Evolutionary conservation across 1,139 yeast species (phyloP).

Genomic region (Nadsonia starkeyi-henricii): DNA sequence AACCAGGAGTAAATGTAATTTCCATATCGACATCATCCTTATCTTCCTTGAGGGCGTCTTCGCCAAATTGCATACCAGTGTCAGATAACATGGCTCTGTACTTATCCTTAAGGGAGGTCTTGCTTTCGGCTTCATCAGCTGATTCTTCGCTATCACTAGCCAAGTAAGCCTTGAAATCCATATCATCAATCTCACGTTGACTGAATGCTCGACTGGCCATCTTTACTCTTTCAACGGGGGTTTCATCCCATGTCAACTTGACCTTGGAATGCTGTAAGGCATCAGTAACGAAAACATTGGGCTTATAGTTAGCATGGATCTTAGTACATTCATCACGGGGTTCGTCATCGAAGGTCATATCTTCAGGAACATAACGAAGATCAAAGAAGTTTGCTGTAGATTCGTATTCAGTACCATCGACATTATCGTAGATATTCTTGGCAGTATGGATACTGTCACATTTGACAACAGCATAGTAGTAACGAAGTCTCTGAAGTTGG

Average conservation of each 20-base stretch:
- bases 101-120: conserved; percentile 36
- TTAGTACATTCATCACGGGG: conserved; percentile 60
- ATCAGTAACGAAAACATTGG: conserved; percentile 76
- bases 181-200: conserved; percentile 84
- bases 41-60: conserved; percentile 26
- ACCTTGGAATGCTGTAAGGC: conserved; percentile 91
- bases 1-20: conserved; percentile 86
- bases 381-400: conserved; percentile 93
- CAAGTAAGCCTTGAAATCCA: conserved; percentile 90
- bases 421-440: conserved; percentile 58
- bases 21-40: conserved; percentile 83
- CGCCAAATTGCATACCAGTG: conserved; percentile 23
- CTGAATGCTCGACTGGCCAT: conserved; percentile 70
- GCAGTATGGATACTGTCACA: conserved; percentile 72
- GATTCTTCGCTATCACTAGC: conserved; percentile 74
- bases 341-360: conserved; percentile 62
- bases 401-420: conserved; percentile 94
- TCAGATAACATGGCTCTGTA: conserved; percentile 50
- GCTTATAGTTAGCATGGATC: conserved; percentile 68
- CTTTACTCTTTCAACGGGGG: conserved; percentile 81
- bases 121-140: conserved; percentile 31
- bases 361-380: conserved; percentile 83
- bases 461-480: conserved; percentile 83
- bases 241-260: conserved; percentile 94
- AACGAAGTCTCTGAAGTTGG: conserved; percentile 66